Conservation (phyloP, 192 early-diverging fungal genomes). For the Kappamyces sp. region DNA sequence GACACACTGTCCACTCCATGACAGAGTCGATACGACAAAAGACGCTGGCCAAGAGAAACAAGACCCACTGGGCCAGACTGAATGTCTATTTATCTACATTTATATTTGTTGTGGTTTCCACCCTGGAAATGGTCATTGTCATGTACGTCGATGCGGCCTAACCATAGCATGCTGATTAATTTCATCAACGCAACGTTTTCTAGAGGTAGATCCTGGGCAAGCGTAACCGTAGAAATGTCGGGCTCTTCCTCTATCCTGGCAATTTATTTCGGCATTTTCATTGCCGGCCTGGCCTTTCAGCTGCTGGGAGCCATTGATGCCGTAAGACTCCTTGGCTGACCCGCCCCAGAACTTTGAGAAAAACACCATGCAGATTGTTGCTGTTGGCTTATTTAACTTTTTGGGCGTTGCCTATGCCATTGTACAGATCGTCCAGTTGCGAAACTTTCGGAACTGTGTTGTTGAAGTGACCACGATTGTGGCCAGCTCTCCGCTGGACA, state of each 20-base stretch:
- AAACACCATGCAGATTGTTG: slow-evolving; percentile 29
- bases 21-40: too few relatives aligned
- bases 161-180: too few relatives aligned
- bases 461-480: background rate
- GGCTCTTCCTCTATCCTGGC: background rate
- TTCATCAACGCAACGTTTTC: too few relatives aligned
- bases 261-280: background rate
- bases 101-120: too few relatives aligned
- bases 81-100: too few relatives aligned
- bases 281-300: background rate
- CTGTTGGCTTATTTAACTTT: slow-evolving; percentile 25
- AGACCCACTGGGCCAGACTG: too few relatives aligned
- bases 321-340: background rate
- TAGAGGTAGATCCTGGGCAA: background rate
- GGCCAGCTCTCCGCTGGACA: too few relatives aligned
- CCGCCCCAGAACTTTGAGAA: too few relatives aligned
- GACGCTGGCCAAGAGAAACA: too few relatives aligned
- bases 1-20: too few relatives aligned
- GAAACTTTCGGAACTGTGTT: background rate
- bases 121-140: too few relatives aligned
- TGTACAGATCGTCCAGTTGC: slow-evolving; percentile 17
- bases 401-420: slow-evolving; percentile 23
- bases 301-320: background rate
- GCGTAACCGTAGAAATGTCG: background rate
- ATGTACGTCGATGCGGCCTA: too few relatives aligned